A percentile compares a stretch with the other conserved stretches of the same genome.
Conservation (phyloP, 2,329 filamentous ascomycete genomes). For the Calonectria multiphialidica region DNA sequence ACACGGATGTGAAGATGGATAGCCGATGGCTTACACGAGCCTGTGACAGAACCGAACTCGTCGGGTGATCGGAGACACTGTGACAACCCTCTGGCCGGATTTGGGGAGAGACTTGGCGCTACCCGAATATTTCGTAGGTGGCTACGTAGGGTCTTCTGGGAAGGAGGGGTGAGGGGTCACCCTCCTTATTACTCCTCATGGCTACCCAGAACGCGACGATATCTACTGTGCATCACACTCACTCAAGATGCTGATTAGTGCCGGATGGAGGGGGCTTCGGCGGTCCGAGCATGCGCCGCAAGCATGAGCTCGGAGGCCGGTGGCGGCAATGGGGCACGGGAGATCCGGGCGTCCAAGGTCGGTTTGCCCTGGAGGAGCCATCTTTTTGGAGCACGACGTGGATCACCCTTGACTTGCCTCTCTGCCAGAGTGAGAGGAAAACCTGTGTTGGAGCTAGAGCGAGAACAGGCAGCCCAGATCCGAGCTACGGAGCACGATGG, state of each 20-base stretch:
- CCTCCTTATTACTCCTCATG: slow-evolving; percentile 25
- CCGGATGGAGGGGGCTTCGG: slow-evolving; percentile 43
- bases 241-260: slow-evolving; percentile 13
- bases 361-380: neutral
- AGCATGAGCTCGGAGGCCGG: slow-evolving; percentile 33
- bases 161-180: slow-evolving; percentile 29
- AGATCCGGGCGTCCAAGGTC: slow-evolving; percentile 33
- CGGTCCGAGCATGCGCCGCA: slow-evolving; percentile 36
- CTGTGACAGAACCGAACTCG: slow-evolving; percentile 33
- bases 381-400: slow-evolving; percentile 13
- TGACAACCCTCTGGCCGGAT: slow-evolving; percentile 20
- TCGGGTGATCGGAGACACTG: slow-evolving; percentile 41
- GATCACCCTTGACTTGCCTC: neutral
- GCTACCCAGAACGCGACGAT: slow-evolving; percentile 6
- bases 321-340: slow-evolving; percentile 36
- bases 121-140: slow-evolving; percentile 13
- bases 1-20: slow-evolving; percentile 16
- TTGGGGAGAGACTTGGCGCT: slow-evolving; percentile 14
- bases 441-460: slow-evolving; percentile 24
- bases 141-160: slow-evolving; percentile 15
- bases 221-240: neutral
- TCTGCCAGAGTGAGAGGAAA: neutral
- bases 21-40: slow-evolving; percentile 27
- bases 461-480: slow-evolving; percentile 30
- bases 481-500: slow-evolving; percentile 18